phyloP scores from a whole-genome alignment of 2,329 filamentous ascomycete genomes.

The Neonectria faginata region DNA sequence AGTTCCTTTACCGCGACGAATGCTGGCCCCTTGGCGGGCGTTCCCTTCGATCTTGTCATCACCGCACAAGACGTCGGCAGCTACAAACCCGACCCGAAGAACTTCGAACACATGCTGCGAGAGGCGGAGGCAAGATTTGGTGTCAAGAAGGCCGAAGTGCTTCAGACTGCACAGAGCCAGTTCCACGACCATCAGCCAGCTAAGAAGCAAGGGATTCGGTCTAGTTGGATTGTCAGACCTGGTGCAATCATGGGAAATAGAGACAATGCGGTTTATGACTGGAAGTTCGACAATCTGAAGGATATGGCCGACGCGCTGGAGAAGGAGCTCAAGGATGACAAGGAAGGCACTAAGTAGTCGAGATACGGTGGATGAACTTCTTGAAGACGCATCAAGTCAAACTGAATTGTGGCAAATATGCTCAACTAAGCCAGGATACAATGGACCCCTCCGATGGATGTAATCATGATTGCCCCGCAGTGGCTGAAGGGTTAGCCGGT shows the following conservation, averaged over 20 bases:
- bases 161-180: conserved; percentile 77
- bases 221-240: conserved; percentile 70
- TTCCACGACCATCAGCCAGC: conserved; percentile 77
- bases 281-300: conserved; percentile 68
- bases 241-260: conserved; percentile 53
- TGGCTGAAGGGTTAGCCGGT: neutral
- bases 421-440: neutral
- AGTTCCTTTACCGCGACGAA: conserved; percentile 60
- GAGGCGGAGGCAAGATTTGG: conserved; percentile 67
- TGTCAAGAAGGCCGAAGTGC: conserved; percentile 64
- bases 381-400: neutral
- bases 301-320: conserved; percentile 66
- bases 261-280: conserved; percentile 61
- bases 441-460: too few relatives aligned
- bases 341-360: neutral
- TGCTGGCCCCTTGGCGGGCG: conserved; percentile 59
- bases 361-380: neutral
- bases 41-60: conserved; percentile 70
- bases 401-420: too few relatives aligned
- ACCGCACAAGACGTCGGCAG: conserved; percentile 78
- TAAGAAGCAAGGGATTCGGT: conserved; percentile 66
- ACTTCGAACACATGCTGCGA: conserved; percentile 74
- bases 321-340: conserved; percentile 24
- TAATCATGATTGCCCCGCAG: neutral
- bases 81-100: conserved; percentile 75